These are phyloP conservation scores for Selaginella moellendorffii DNA, from an alignment of 75 land plant genomes.

Conservation along the genomic window DNA sequence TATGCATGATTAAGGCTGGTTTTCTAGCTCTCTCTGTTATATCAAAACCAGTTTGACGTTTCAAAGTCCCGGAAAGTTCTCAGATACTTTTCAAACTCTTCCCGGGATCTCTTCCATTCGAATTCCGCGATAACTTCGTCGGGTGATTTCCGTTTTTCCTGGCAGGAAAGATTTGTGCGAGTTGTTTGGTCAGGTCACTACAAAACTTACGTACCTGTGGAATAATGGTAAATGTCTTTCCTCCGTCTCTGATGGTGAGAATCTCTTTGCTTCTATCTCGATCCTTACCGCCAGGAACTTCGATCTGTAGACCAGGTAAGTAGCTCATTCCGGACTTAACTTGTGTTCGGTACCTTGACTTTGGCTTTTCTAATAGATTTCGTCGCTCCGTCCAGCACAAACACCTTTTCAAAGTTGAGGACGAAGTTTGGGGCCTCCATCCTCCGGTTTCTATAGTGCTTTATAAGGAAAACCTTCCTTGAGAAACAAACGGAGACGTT, in stretches of 20 bases:
- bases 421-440: constrained; percentile 51
- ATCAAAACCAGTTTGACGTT: background rate
- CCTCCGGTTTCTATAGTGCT: constrained; percentile 68
- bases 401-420: constrained; percentile 91
- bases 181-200: background rate
- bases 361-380: constrained; percentile 83
- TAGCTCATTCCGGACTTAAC: background rate
- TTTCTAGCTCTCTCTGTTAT: no score
- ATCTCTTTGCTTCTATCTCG: constrained; percentile 62
- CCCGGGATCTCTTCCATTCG: background rate
- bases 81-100: background rate
- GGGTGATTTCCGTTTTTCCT: background rate
- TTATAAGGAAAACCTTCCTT: constrained; percentile 93
- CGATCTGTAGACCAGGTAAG: constrained; percentile 31
- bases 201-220: constrained; percentile 32
- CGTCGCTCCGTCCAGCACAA: constrained; percentile 73
- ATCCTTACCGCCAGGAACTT: constrained; percentile 54
- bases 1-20: no score
- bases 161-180: background rate
- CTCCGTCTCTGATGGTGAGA: constrained; percentile 67
- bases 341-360: constrained; percentile 42
- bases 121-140: background rate
- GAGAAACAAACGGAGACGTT: background rate
- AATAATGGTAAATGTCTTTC: constrained; percentile 66
- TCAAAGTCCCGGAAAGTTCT: background rate